These are phyloP conservation scores for Plasmodium chabaudi DNA, from an alignment of 169 alveolate genomes.

Conservation along the genomic window DNA sequence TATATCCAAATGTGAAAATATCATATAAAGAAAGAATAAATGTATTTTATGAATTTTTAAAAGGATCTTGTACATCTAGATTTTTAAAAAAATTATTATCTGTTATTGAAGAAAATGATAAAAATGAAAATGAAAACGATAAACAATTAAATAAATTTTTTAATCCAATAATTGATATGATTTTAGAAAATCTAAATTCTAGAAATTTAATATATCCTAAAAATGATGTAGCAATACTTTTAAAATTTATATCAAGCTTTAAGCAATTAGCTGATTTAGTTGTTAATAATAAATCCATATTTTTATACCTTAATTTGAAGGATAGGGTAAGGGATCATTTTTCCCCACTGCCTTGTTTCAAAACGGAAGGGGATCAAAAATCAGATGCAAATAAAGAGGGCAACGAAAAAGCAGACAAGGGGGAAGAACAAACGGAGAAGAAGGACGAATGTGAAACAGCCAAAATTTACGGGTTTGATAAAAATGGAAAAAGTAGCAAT, in stretches of 20 bases:
- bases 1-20: conserved; percentile 60
- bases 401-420: background rate
- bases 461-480: background rate
- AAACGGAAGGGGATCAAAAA: too few relatives aligned
- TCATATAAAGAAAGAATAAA: conserved; percentile 27
- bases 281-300: conserved; percentile 24
- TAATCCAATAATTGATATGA: conserved; percentile 40
- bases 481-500: conserved; percentile 6
- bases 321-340: conserved; percentile 29
- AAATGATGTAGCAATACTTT: conserved; percentile 64
- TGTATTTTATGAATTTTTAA: conserved; percentile 44
- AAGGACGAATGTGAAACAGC: background rate
- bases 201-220: conserved; percentile 59
- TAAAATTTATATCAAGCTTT: conserved; percentile 50
- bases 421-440: too few relatives aligned
- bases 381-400: background rate
- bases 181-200: conserved; percentile 37
- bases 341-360: background rate
- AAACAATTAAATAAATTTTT: conserved; percentile 53
- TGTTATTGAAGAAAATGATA: conserved; percentile 65
- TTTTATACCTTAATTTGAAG: conserved; percentile 36
- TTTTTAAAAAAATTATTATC: conserved; percentile 36
- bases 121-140: conserved; percentile 20
- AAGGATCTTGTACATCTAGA: conserved; percentile 60
- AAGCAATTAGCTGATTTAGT: conserved; percentile 56